Conservation (phyloP, 2,329 filamentous ascomycete species). For the Calonectria leucothoes region DNA sequence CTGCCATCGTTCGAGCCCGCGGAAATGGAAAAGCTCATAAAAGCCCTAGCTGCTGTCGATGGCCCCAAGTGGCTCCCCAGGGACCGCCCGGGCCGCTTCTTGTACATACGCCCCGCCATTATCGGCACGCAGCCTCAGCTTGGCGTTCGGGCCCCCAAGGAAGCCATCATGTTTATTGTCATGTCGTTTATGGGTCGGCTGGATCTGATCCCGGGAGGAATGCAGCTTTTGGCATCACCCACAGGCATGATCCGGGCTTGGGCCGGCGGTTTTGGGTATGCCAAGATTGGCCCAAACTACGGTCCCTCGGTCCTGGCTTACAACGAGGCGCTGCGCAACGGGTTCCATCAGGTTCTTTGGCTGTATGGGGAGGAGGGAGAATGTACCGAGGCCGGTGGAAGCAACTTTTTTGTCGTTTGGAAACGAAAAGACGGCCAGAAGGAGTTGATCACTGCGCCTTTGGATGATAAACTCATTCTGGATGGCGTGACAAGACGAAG, state of each 20-base stretch:
- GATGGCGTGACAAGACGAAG: slow-evolving; percentile 87
- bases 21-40: slow-evolving; percentile 80
- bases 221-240: slow-evolving; percentile 81
- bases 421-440: slow-evolving; percentile 61
- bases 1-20: slow-evolving; percentile 78
- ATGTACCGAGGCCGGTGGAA: slow-evolving; percentile 92
- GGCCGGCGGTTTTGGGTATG: slow-evolving; percentile 92
- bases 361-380: slow-evolving; percentile 81
- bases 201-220: slow-evolving; percentile 63
- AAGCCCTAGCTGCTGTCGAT: slow-evolving; percentile 77
- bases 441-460: slow-evolving; percentile 82
- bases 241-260: slow-evolving; percentile 90
- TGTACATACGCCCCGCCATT: slow-evolving; percentile 88
- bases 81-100: slow-evolving; percentile 73
- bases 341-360: slow-evolving; percentile 93
- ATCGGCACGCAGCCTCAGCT: slow-evolving; percentile 86
- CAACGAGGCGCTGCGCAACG: slow-evolving; percentile 76
- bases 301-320: slow-evolving; percentile 85
- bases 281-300: slow-evolving; percentile 94
- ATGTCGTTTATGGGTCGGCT: slow-evolving; percentile 70
- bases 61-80: slow-evolving; percentile 83
- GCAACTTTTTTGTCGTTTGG: slow-evolving; percentile 92
- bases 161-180: slow-evolving; percentile 88
- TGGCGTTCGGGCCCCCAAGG: slow-evolving; percentile 81
- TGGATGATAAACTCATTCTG: slow-evolving; percentile 86